Percentiles rank a stretch among this genome's conserved stretches.
phyloP scores from a whole-genome alignment of 108 stramenopile species.

The Skeletonema costatum region DNA sequence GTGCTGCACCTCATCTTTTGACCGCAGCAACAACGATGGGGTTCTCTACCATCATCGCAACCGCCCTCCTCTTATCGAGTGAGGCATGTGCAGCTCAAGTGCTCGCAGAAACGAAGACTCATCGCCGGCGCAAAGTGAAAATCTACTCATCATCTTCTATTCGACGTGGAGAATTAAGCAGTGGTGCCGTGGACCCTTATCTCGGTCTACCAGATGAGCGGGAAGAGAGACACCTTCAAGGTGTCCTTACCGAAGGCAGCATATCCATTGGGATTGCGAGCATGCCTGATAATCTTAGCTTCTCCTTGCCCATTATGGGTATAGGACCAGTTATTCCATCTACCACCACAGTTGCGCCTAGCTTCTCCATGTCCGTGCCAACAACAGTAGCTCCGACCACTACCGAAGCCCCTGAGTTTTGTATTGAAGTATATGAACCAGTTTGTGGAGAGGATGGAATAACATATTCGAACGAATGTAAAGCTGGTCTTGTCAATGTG shows the following conservation, averaged over 20 bases:
- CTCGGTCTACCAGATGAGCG: neutral
- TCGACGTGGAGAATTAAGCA: neutral
- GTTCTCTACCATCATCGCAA: neutral
- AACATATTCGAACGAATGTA: neutral
- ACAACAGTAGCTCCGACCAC: neutral
- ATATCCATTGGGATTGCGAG: neutral
- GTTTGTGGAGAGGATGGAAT: neutral
- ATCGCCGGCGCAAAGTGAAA: neutral
- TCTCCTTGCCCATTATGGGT: too few species aligned
- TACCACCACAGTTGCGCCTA: too few species aligned
- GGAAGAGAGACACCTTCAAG: neutral
- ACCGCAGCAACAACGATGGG: neutral
- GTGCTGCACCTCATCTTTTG: neutral
- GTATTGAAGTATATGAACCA: neutral
- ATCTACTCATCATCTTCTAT: neutral
- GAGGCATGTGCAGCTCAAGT: neutral
- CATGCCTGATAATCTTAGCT: too few species aligned
- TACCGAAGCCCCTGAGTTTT: neutral
- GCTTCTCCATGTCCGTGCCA: neutral
- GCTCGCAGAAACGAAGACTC: neutral
- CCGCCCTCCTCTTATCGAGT: neutral
- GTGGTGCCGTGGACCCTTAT: neutral
- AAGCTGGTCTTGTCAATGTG: neutral
- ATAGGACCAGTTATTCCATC: too few species aligned
- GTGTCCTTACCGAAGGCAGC: neutral